Base-by-base conservation (phyloP, 345 rosid species). In the Excoecaria agallocha region DNA sequence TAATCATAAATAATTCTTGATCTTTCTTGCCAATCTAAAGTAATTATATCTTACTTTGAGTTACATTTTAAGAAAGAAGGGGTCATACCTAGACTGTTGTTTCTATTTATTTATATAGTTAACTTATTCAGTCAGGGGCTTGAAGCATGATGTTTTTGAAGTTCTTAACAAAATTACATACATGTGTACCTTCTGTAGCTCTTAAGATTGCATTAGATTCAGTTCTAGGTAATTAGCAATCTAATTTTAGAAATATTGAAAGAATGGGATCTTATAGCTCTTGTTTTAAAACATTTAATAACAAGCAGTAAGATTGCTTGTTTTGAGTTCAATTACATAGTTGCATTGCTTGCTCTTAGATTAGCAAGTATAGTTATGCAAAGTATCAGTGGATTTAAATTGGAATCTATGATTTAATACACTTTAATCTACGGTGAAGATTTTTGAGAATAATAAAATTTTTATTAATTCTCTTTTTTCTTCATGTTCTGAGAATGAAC, bases 1-100 rank as follows among this genome's bases (percentile, higher is more conserved):
- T 95, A 87, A 74, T 46, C 54, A 22, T 24, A 3, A 5, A 12
- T 66, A 6, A 52, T 15, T 52, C 45, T 45, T 41, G 25, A 67
- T 51, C 46, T 54, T 74, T 46, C 25, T 55, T 11, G 3, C 41
- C 7, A 7, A 35, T 55, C 8, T 22, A 20, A 58, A 49, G 22
- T 57, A 49, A 12, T 43, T 59, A 70, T 70, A 17, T 39, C 20
- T 61, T 39, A 15, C 54, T 74, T 30, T 2, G 2, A 30, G 30
- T 30, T 30, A 30, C 1, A 30, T 30, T 30, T 30, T 30, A 30
- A 30, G 30, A 30, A 30, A 30, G 30, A 30, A 30, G 48, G 20
- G 19, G 58, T 13, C 3, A 38, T 66, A 35, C 6, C 6, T 35
- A 45, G 3, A 20, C 39, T 67, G 56, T 8, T 24, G 20, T 67